Evolutionary conservation across 2,329 filamentous ascomycete genomes (phyloP).

Genomic region (Diaporthe aspalathi): DNA sequence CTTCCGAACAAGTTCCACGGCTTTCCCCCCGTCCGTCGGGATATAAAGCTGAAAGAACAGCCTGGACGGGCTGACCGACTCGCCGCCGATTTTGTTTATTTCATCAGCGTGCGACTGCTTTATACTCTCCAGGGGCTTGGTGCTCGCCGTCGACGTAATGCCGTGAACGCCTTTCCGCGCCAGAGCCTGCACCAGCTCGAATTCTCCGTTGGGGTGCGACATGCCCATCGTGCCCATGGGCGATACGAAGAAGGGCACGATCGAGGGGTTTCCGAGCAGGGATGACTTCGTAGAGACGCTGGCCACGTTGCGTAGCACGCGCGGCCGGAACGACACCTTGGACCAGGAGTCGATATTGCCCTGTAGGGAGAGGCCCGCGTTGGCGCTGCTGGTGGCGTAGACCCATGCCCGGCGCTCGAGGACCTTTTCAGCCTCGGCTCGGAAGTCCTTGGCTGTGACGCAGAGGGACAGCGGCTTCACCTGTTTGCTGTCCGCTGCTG

Average conservation of each 20-base stretch:
- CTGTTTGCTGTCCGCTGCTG: conserved; percentile 30
- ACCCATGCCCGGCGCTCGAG: conserved; percentile 69
- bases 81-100: conserved; percentile 44
- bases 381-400: conserved; percentile 47
- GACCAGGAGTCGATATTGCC: conserved; percentile 44
- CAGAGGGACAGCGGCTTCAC: conserved; percentile 47
- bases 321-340: conserved; percentile 42
- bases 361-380: conserved; percentile 46
- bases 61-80: conserved; percentile 36
- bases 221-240: conserved; percentile 58
- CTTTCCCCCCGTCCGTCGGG: conserved; percentile 48
- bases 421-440: conserved; percentile 57
- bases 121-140: conserved; percentile 48
- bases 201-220: conserved; percentile 54
- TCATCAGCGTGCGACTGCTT: conserved; percentile 50
- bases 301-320: conserved; percentile 47
- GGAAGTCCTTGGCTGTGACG: conserved; percentile 61
- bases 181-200: conserved; percentile 60
- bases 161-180: conserved; percentile 59
- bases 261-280: conserved; percentile 58
- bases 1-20: conserved; percentile 48
- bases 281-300: conserved; percentile 41
- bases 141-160: conserved; percentile 40
- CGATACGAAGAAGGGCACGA: conserved; percentile 61
- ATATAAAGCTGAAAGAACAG: conserved; percentile 51